Evolutionary conservation across 345 rosid species (phyloP).

Genomic region (Hypericum perforatum): DNA sequence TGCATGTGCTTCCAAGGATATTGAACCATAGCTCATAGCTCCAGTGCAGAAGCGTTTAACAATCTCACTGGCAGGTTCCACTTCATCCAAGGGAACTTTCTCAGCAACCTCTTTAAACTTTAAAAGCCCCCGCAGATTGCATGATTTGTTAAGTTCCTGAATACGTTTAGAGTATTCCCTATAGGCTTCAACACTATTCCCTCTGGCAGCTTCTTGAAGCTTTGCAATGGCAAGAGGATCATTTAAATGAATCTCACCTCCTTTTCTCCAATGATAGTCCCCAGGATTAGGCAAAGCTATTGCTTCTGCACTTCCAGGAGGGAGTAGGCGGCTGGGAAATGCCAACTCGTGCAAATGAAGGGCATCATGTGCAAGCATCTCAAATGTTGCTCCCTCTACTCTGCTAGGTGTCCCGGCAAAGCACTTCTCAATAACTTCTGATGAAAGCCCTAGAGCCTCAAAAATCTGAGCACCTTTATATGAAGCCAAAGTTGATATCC

Average conservation of each 20-base stretch:
- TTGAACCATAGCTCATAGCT: slow-evolving; percentile 99
- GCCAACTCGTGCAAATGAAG: slow-evolving; percentile 84
- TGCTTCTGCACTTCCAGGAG: slow-evolving; percentile 98
- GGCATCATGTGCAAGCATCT: slow-evolving; percentile 87
- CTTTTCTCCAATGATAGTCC: slow-evolving; percentile 96
- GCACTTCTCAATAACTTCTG: slow-evolving; percentile 93
- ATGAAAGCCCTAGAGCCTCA: slow-evolving; percentile 95
- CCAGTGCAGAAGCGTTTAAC: slow-evolving; percentile 98
- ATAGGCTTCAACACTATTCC: slow-evolving; percentile 86
- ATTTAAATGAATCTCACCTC: slow-evolving; percentile 92
- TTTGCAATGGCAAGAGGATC: slow-evolving; percentile 96
- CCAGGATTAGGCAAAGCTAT: slow-evolving; percentile 90
- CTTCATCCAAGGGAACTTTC: slow-evolving; percentile 69
- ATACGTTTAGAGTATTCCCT: slow-evolving; percentile 87
- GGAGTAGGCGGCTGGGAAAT: slow-evolving; percentile 54
- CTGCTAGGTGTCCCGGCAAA: slow-evolving; percentile 98
- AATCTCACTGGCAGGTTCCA: slow-evolving; percentile 95
- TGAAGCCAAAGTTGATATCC: slow-evolving; percentile 94
- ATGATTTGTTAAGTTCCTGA: slow-evolving; percentile 76
- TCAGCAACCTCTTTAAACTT: slow-evolving; percentile 62
- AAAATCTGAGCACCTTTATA: slow-evolving; percentile 99
- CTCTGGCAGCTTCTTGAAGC: slow-evolving; percentile 90
- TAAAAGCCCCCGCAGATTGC: slow-evolving; percentile 91
- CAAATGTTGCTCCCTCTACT: slow-evolving; percentile 98
- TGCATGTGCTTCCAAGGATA: slow-evolving; percentile 87